These are phyloP conservation scores for Trichomonascus vanleenenianus DNA, from an alignment of 805 yeast species.

Conservation along the genomic window DNA sequence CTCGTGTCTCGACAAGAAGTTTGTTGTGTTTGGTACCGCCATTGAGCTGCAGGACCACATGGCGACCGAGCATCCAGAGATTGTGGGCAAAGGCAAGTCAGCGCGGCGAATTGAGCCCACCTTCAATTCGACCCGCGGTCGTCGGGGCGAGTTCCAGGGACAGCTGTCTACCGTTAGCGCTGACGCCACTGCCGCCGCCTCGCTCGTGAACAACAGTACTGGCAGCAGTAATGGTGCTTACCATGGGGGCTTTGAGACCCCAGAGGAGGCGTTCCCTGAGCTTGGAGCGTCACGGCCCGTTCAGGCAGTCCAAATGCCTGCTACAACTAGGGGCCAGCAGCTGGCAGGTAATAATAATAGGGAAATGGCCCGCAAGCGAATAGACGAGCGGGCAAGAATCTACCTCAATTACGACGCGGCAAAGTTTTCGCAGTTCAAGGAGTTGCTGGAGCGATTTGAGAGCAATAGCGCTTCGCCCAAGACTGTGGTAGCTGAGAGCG, in stretches of 20 bases:
- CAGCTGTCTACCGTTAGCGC: conserved; percentile 52
- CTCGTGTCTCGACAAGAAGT: conserved; percentile 76
- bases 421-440: conserved; percentile 41
- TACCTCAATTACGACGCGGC: conserved; percentile 50
- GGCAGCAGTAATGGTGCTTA: not conserved
- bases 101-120: conserved; percentile 17
- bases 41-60: conserved; percentile 83
- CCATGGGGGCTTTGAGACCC: not conserved
- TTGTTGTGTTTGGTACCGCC: conserved; percentile 85
- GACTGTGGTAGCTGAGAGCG: conserved; percentile 42
- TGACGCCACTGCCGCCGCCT: not conserved
- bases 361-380: conserved; percentile 37
- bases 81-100: conserved; percentile 37
- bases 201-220: not conserved
- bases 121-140: conserved; percentile 19
- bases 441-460: conserved; percentile 41
- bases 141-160: conserved; percentile 40
- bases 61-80: conserved; percentile 67
- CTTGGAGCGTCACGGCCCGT: conserved; percentile 13
- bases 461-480: conserved; percentile 39
- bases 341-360: conserved; percentile 12
- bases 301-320: not conserved
- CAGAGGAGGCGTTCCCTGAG: conserved; percentile 19
- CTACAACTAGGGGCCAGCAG: conserved; percentile 3
- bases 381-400: conserved; percentile 81